phyloP scores from a whole-genome alignment of 768 basidiomycete species.

The Clathrus columnatus region DNA sequence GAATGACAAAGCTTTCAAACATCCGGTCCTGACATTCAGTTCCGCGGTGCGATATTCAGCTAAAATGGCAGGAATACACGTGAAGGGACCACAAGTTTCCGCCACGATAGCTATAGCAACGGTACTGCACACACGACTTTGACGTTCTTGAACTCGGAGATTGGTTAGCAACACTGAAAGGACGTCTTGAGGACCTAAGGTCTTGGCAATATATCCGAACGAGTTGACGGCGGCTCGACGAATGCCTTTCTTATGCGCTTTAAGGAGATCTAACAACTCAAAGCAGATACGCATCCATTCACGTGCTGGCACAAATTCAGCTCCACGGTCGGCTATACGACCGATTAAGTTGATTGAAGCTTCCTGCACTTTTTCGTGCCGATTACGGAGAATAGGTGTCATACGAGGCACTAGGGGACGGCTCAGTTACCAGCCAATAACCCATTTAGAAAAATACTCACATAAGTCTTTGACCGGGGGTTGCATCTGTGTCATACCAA shows the following conservation, averaged over 20 bases:
- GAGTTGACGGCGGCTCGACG: conserved; percentile 98
- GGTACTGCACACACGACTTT: conserved; percentile 96
- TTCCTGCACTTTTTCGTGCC: conserved; percentile 99
- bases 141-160: conserved; percentile 95
- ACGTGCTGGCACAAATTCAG: conserved; percentile 95
- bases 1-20: conserved; percentile 96
- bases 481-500: conserved; percentile 99
- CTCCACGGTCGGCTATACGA: conserved; percentile 97
- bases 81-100: conserved; percentile 94
- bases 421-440: conserved; percentile 4
- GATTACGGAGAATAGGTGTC: conserved; percentile 98
- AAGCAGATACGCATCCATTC: conserved; percentile 99
- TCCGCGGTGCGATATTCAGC: conserved; percentile 99
- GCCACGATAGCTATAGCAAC: conserved; percentile 96
- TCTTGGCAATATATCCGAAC: conserved; percentile 99
- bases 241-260: conserved; percentile 99
- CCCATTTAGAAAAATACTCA: conserved; percentile 38
- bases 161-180: conserved; percentile 93
- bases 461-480: conserved; percentile 97
- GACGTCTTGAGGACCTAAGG: conserved; percentile 97
- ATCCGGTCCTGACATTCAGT: conserved; percentile 96
- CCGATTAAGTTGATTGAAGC: conserved; percentile 99
- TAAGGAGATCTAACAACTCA: conserved; percentile 90
- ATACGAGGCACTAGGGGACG: conserved; percentile 80
- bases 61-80: conserved; percentile 96